Evolutionary conservation across 164 flowering plant species (phyloP).

Genomic region (Vitis rotundifolia): DNA sequence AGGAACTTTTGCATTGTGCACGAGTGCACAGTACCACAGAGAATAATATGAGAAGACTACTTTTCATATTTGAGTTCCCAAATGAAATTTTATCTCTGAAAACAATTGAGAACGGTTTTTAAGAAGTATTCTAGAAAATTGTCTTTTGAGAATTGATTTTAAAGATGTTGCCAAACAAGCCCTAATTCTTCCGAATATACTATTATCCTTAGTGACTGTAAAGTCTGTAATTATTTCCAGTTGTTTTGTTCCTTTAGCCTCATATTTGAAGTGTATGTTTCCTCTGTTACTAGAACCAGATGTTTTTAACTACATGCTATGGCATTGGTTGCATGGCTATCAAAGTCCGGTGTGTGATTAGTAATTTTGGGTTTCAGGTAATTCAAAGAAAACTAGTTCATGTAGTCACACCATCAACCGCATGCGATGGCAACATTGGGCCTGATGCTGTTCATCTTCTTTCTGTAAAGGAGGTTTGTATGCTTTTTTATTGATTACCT

Average conservation of each 20-base stretch:
- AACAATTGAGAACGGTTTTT: no score
- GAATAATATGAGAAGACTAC: no score
- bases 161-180: no score
- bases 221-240: neutral
- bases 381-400: constrained; percentile 75
- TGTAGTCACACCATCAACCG: constrained; percentile 80
- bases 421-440: constrained; percentile 65
- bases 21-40: no score
- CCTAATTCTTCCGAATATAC: no score
- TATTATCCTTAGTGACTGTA: no score
- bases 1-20: no score
- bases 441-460: constrained; percentile 97
- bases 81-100: no score
- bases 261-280: neutral
- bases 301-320: neutral
- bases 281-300: neutral
- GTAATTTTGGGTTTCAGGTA: constrained; percentile 56
- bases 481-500: constrained; percentile 4
- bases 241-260: neutral
- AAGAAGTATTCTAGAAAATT: no score
- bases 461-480: constrained; percentile 81
- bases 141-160: no score
- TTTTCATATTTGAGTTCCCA: no score
- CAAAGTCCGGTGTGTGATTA: neutral
- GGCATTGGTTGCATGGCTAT: neutral